Base-by-base conservation (phyloP, 2,329 filamentous ascomycete species). In the Hypoxylon sp. region DNA sequence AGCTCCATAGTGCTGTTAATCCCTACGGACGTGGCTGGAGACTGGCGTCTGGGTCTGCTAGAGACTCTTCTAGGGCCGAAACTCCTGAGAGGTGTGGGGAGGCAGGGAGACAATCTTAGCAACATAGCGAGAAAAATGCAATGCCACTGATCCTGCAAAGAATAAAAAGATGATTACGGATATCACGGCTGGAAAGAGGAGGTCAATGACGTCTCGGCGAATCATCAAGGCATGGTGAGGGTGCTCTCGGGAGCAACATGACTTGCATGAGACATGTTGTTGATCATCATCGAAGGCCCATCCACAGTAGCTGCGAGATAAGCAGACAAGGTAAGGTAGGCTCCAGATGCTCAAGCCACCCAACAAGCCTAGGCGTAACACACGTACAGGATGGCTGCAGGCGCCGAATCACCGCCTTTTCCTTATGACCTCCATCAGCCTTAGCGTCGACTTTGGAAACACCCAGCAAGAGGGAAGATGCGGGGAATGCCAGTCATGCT, bases 181-280 rank as follows among this genome's bases (percentile, higher is more conserved):
- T 57, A 52, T 22, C 19, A 29, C 54, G 59, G 50, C 50, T 31
- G 19, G 35, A 59, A 59, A 29, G 37, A 17, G 17, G 51, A 61
- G 29, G 46, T 50, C 19, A 46, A 47, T 33, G 24, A 57, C 37
- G 46, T 61, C 50, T 51, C 47, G 11, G 52, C 54, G 26, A 61
- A 46, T 51, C 22, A 24, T 31, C 31, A 6, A 53, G 59, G 59
- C 54, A 60, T 57, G 57, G 57, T 33, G 55, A 33, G 39, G 60
- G 29, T 33, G 29, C 59, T 42, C 55, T 48, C 62, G 62, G 57
- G 42, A 63, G 52, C 51, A 58, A 52, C 50, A 69, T 71, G 66
- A 71, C 66, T 66, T 69, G 66, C 69, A 71, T 71, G 55, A 66
- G 53, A 66, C 39, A 54, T 33, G 50, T 44, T 24, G 55, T 65